Evolutionary conservation across 768 basidiomycete genomes (phyloP), one percentile per base, ranked within the genome.

Genomic region (Daedaleopsis nitida): DNA sequence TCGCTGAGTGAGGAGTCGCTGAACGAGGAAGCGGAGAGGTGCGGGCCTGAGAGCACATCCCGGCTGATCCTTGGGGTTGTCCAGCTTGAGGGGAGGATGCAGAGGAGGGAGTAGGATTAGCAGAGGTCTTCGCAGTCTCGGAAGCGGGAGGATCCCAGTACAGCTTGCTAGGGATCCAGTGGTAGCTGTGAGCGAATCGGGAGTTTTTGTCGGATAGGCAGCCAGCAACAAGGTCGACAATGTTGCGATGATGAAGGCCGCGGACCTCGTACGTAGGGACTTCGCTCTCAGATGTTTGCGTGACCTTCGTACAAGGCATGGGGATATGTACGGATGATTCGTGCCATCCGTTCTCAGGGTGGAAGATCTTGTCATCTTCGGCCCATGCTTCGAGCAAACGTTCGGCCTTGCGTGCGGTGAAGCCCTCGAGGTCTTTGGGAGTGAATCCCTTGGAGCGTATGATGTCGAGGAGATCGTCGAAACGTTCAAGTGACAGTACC

Each of bases 181-280:
- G 51, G 27, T 44, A 59, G 39, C 32, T 9, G 2, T 32, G 13
- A 11, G 55, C 43, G 16, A 39, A 52, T 3, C 17, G 34, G 16
- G 17, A 38, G 14, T 7, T 42, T 48, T 19, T 50, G 50, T 14
- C 27, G 34, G 34, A 23, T 10, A 19, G 34, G 9, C 34, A n/a
- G 38, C 21, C 19, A 10, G 5, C 8, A 19, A 61, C 38, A 12
- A 61, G 27, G 24, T 35, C 38, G 21, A 55, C 17, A 11, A 75
- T 58, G 0, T 48, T 57, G 1, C 72, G 69, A 43, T 75, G 68
- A 39, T 65, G 59, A 9, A 79, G 39, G 14, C 72, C 73, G 3
- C 52, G 52, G 1, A 80, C 65, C 12, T 65, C 53, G 48, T 76
- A 72, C 1, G 58, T 55, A 0, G 73, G 75, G 11, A 74, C 74